phyloP scores from a whole-genome alignment of 768 basidiomycete genomes.

The Pseudohyphozyma bogoriensis region DNA sequence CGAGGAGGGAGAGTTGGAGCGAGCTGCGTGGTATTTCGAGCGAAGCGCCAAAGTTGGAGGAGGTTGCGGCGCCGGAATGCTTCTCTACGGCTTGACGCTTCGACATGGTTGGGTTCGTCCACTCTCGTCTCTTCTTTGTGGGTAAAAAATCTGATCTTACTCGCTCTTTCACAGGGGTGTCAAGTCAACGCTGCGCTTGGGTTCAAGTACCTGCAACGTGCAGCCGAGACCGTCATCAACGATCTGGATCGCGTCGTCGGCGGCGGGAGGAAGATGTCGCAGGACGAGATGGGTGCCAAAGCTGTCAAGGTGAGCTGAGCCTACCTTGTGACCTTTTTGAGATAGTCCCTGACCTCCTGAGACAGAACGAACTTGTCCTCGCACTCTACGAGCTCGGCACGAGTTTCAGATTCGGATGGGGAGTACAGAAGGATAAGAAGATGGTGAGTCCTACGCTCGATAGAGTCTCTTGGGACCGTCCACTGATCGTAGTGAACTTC shows the following conservation, averaged over 20 bases:
- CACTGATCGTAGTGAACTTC: too few species aligned
- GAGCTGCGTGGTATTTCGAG: constrained; percentile 33
- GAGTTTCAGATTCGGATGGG: constrained; percentile 89
- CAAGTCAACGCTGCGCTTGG: constrained; percentile 64
- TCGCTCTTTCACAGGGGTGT: constrained; percentile 26
- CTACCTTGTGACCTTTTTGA: too few species aligned
- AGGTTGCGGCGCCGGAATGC: constrained; percentile 79
- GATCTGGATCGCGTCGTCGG: constrained; percentile 58
- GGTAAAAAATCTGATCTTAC: neutral
- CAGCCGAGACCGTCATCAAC: constrained; percentile 67
- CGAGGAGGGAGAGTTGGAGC: constrained; percentile 32
- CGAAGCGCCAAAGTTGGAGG: constrained; percentile 45
- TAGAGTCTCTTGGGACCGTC: too few species aligned
- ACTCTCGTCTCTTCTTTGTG: neutral
- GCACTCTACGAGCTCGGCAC: constrained; percentile 88
- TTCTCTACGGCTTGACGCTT: constrained; percentile 75
- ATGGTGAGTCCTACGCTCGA: constrained; percentile 51
- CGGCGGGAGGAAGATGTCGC: constrained; percentile 36
- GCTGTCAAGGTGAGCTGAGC: constrained; percentile 49
- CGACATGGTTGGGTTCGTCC: constrained; percentile 77
- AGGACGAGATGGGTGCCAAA: constrained; percentile 42
- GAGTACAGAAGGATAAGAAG: constrained; percentile 72
- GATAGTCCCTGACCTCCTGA: neutral
- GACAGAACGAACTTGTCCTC: constrained; percentile 68
- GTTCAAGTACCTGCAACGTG: constrained; percentile 71